Percentiles rank a stretch among this genome's conserved stretches.
phyloP scores from a whole-genome alignment of 352 stramenopile species.

The Pythium apleroticum region DNA sequence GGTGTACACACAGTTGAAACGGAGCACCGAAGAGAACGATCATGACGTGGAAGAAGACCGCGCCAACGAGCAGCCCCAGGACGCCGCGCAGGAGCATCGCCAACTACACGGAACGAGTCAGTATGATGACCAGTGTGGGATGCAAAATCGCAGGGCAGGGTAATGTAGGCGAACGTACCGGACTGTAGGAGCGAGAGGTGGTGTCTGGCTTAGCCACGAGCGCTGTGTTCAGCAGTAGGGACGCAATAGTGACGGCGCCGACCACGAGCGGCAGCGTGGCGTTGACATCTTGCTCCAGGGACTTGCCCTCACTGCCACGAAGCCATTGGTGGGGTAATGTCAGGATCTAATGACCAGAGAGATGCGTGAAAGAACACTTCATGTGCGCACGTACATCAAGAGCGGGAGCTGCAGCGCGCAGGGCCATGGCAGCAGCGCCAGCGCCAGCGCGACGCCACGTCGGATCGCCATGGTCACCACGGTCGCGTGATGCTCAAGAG shows the following conservation, averaged over 20 bases:
- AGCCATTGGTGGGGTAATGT: no score
- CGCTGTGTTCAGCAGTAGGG: conserved; percentile 31
- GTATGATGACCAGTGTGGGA: background rate
- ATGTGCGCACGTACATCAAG: conserved; percentile 17
- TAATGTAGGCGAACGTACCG: background rate
- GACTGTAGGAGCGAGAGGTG: background rate
- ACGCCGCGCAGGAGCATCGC: conserved; percentile 9
- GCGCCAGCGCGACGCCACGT: conserved; percentile 7
- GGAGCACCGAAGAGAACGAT: conserved; percentile 79
- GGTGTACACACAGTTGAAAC: conserved; percentile 45
- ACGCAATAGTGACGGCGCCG: conserved; percentile 27
- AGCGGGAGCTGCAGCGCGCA: conserved; percentile 25
- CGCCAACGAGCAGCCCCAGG: conserved; percentile 38
- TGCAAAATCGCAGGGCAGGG: background rate
- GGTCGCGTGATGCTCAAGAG: background rate
- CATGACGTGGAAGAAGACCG: conserved; percentile 48
- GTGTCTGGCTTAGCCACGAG: conserved; percentile 27
- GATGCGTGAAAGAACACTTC: background rate
- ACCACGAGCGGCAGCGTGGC: conserved; percentile 42
- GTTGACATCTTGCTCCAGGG: conserved; percentile 53
- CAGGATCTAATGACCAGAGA: no score
- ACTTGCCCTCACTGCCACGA: conserved; percentile 13
- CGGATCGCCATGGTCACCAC: conserved; percentile 12
- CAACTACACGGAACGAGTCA: background rate
- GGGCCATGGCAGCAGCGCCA: conserved; percentile 24